Evolutionary conservation across 805 yeast species (phyloP).

Genomic region (Barnettozyma sucrosica): DNA sequence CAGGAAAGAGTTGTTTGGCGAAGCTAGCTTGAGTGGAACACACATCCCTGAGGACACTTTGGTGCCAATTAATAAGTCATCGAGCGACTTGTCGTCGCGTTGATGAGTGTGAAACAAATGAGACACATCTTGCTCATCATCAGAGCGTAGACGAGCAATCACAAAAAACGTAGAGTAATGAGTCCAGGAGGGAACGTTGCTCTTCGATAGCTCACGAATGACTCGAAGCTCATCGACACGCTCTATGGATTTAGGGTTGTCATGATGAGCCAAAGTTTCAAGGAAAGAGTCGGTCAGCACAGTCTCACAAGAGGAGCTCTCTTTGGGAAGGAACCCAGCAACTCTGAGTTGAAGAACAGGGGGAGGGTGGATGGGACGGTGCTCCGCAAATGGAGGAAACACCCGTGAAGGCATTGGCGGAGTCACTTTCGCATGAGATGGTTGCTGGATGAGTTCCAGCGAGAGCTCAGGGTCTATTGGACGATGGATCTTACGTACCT

Average conservation of each 20-base stretch:
- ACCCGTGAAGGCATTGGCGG: conserved; percentile 19
- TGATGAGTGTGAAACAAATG: conserved; percentile 3
- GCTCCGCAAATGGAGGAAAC: conserved; percentile 27
- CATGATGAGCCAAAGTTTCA: conserved; percentile 1
- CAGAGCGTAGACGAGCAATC: conserved; percentile 15
- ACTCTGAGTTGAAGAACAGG: conserved; percentile 26
- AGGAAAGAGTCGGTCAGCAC: conserved; percentile 13
- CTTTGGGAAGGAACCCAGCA: conserved; percentile 11
- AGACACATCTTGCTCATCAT: conserved; percentile 5
- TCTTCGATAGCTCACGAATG: conserved; percentile 13
- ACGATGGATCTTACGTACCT: conserved; percentile 13
- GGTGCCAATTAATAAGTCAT: conserved; percentile 22
- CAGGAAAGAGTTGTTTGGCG: conserved; percentile 12
- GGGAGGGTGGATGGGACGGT: conserved; percentile 31
- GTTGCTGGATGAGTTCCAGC: conserved; percentile 25
- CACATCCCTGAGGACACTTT: conserved; percentile 24
- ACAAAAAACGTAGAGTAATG: conserved; percentile 26
- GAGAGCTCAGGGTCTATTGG: conserved; percentile 18
- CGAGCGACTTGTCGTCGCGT: conserved; percentile 6
- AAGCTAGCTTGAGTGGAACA: conserved; percentile 14
- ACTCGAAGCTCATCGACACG: conserved; percentile 19
- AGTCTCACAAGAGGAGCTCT: conserved; percentile 1
- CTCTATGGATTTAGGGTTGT: conserved; percentile 16
- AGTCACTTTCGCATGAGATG: conserved; percentile 27
- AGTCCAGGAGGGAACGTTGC: conserved; percentile 21